phyloP scores from a whole-genome alignment of 805 yeast species.

The Teunomyces kruisii region DNA sequence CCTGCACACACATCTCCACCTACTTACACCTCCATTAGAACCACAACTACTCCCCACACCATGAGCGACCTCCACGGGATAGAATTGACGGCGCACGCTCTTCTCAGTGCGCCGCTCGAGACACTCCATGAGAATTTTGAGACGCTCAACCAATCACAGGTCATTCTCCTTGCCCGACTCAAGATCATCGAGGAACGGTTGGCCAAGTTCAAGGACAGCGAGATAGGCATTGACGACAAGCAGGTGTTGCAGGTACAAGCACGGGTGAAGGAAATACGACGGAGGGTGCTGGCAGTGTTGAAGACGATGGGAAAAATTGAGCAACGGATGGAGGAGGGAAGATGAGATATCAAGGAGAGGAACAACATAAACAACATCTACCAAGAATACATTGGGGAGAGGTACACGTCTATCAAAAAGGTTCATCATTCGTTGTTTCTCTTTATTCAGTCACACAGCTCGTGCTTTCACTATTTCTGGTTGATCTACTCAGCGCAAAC shows the following conservation, averaged over 20 bases:
- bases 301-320: slow-evolving; percentile 38
- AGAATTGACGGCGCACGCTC: slow-evolving; percentile 56
- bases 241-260: slow-evolving; percentile 19
- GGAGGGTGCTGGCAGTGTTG: slow-evolving; percentile 25
- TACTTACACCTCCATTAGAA: too few relatives aligned
- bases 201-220: slow-evolving; percentile 19
- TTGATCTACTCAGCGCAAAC: too few relatives aligned
- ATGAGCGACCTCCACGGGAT: slow-evolving; percentile 52
- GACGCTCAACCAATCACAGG: slow-evolving; percentile 56
- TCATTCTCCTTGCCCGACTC: slow-evolving; percentile 50
- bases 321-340: slow-evolving; percentile 13
- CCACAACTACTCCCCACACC: too few relatives aligned
- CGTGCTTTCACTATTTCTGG: too few relatives aligned
- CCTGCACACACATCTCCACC: too few relatives aligned
- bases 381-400: too few relatives aligned
- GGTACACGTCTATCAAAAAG: too few relatives aligned
- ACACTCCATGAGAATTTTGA: slow-evolving; percentile 49
- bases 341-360: too few relatives aligned
- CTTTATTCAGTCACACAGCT: too few relatives aligned
- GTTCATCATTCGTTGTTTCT: too few relatives aligned
- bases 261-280: slow-evolving; percentile 30
- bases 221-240: slow-evolving; percentile 17
- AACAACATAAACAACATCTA: too few relatives aligned
- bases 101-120: slow-evolving; percentile 56
- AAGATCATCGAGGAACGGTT: slow-evolving; percentile 41